Evolutionary conservation across 2,329 filamentous ascomycete species (phyloP).

Genomic region (Arthrobotrys megalospora): DNA sequence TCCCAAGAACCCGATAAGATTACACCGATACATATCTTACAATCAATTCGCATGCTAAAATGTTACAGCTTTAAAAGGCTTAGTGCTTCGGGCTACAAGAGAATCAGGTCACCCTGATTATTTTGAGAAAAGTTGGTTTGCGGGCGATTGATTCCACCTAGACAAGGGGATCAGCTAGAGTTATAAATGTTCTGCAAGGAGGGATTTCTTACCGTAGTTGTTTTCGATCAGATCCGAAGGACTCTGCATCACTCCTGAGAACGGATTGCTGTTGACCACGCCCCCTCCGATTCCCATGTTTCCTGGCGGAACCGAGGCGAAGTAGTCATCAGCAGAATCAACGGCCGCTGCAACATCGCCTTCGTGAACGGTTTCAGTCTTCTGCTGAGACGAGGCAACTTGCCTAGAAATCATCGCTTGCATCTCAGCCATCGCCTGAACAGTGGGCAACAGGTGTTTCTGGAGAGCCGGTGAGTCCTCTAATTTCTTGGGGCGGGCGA

Average conservation of each 20-base stretch:
- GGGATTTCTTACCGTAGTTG: slow-evolving; percentile 40
- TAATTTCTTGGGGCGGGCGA: slow-evolving; percentile 83
- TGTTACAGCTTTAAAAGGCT: slow-evolving; percentile 8
- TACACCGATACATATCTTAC: slow-evolving; percentile 49
- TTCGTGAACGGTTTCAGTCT: slow-evolving; percentile 75
- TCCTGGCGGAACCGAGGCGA: slow-evolving; percentile 60
- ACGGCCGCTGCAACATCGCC: slow-evolving; percentile 72
- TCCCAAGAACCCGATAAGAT: slow-evolving; percentile 1
- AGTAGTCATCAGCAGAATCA: slow-evolving; percentile 68
- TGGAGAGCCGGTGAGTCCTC: slow-evolving; percentile 89
- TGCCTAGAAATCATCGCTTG: slow-evolving; percentile 68
- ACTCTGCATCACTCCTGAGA: slow-evolving; percentile 58
- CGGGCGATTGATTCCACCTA: slow-evolving; percentile 46
- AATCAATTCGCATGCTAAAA: slow-evolving; percentile 17
- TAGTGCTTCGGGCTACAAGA: slow-evolving; percentile 35
- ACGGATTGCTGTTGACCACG: slow-evolving; percentile 56
- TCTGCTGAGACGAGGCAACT: slow-evolving; percentile 72
- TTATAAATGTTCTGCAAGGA: background rate
- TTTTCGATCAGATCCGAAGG: slow-evolving; percentile 60
- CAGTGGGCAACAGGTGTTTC: slow-evolving; percentile 75
- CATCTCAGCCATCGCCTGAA: slow-evolving; percentile 66
- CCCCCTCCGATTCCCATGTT: slow-evolving; percentile 59
- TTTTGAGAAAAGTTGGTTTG: slow-evolving; percentile 54
- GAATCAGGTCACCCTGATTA: slow-evolving; percentile 56
- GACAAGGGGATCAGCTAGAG: background rate